Evolutionary conservation across 257 asterid species (phyloP), one percentile per base, ranked within the genome.

Genomic region (Cordia subcordata): DNA sequence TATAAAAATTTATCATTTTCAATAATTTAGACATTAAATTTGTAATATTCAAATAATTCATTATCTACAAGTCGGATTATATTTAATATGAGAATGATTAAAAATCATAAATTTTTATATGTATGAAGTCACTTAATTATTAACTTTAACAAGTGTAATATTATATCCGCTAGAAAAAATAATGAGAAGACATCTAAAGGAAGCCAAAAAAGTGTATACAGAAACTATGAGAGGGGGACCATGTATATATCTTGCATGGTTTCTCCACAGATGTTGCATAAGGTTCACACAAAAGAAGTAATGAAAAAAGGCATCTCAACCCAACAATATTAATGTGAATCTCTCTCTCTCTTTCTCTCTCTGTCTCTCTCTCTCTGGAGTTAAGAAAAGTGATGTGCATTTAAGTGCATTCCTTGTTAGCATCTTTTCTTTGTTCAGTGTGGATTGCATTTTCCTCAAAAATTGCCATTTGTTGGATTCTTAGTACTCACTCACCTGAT

Each of bases 401-500:
- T 64, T 72, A 55, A 62, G 60, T 21, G 27, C 65, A 67, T 71
- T 68, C 81, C 75, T 10, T 42, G 47, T 68, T 57, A 33, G 72
- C 61, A 70, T 57, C 39, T 63, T 68, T 55, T 66, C 59, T 59
- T 35, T 55, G 62, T 45, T 72, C 53, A 68, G 56, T 64, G 53
- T 61, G 59, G 50, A 14, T 68, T 61, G 68, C 62, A 68, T 61
- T 75, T 70, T 52, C 62, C 67, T 55, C 72, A 35, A 65, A 33
- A 55, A 67, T 62, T 76, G 68, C 70, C 65, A 68, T 73, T 68
- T 77, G 61, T 68, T 63, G 63, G 66, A 66, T 55, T 33, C 67
- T 44, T 54, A 37, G 19, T 32, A 32, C 39, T 69, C 62, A 52
- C 58, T 27, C 64, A 58, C 61, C 65, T 70, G 61, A 70, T 68